Conservation (phyloP, 768 basidiomycete species). For the Lactarius akahatsu region DNA sequence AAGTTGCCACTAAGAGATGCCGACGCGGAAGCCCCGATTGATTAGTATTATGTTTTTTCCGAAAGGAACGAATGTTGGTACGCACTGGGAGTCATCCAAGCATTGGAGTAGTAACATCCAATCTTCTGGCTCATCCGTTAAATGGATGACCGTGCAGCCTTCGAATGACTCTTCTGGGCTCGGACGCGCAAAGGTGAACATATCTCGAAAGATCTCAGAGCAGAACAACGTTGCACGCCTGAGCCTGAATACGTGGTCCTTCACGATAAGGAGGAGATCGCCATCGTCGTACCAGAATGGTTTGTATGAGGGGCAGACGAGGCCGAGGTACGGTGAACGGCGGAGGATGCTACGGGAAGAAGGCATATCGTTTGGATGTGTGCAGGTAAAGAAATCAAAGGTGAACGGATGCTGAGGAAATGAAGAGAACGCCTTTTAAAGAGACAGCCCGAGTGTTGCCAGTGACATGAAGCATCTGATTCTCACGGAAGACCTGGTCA, state of each 20-base stretch:
- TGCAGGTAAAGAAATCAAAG: not conserved
- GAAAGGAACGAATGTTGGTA: not conserved
- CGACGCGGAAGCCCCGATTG: not conserved
- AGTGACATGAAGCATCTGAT: constrained; percentile 4
- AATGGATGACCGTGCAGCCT: constrained; percentile 35
- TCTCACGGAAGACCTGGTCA: not conserved
- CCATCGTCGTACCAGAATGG: constrained; percentile 40
- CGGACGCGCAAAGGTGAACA: constrained; percentile 40
- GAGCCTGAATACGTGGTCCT: constrained; percentile 27
- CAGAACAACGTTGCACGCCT: constrained; percentile 30
- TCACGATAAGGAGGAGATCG: constrained; percentile 38
- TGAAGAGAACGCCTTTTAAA: not conserved
- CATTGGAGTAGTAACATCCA: constrained; percentile 36
- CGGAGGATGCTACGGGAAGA: not conserved
- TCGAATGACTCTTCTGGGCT: constrained; percentile 35
- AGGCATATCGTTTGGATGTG: not conserved
- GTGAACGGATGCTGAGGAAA: not conserved
- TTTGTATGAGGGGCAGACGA: constrained; percentile 14
- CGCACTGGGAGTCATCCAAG: constrained; percentile 40
- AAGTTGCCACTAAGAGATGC: constrained; percentile 31
- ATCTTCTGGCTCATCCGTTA: constrained; percentile 35
- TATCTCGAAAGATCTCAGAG: constrained; percentile 38
- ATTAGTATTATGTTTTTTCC: not conserved
- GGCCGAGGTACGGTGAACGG: not conserved
- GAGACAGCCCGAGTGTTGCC: not conserved